phyloP scores from a whole-genome alignment of 495 filamentous ascomycete genomes.

The Hypoxylon perforatum region DNA sequence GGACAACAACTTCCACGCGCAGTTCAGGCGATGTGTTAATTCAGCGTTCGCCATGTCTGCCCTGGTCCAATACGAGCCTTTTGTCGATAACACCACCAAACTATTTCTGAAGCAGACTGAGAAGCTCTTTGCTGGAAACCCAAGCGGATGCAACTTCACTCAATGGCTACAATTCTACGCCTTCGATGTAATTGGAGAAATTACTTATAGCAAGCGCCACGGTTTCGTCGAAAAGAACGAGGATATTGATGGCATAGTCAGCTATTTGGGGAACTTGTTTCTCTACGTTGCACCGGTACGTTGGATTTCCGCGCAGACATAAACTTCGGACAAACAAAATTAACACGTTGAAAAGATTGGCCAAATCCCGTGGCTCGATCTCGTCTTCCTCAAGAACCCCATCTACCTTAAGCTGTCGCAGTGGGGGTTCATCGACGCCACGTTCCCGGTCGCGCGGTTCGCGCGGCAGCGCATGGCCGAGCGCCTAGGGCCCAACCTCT shows the following conservation, averaged over 20 bases:
- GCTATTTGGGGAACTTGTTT: conserved; percentile 64
- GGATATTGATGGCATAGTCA: conserved; percentile 72
- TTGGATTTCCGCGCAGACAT: conserved; percentile 9
- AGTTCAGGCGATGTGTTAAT: conserved; percentile 75
- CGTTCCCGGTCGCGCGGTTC: conserved; percentile 71
- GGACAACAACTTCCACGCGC: conserved; percentile 78
- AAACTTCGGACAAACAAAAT: conserved; percentile 20
- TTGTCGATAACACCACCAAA: conserved; percentile 73
- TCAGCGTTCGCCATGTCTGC: conserved; percentile 79
- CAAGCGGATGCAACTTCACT: conserved; percentile 69
- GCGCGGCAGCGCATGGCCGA: conserved; percentile 67
- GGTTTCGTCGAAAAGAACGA: conserved; percentile 71
- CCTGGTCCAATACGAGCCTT: conserved; percentile 77
- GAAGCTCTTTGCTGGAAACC: conserved; percentile 64
- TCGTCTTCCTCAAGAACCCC: conserved; percentile 69
- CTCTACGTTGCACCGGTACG: conserved; percentile 70
- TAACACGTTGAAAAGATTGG: conserved; percentile 60
- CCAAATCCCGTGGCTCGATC: conserved; percentile 73
- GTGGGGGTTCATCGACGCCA: conserved; percentile 63
- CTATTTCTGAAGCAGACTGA: conserved; percentile 73
- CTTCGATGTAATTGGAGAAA: conserved; percentile 79
- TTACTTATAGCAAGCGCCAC: conserved; percentile 72
- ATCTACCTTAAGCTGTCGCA: conserved; percentile 62
- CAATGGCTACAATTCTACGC: conserved; percentile 83
- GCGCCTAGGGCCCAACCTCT: conserved; percentile 54